Evolutionary conservation across 306 rosid species (phyloP), one percentile per base, ranked within the genome.

Genomic region (apple (Malus domestica)): DNA sequence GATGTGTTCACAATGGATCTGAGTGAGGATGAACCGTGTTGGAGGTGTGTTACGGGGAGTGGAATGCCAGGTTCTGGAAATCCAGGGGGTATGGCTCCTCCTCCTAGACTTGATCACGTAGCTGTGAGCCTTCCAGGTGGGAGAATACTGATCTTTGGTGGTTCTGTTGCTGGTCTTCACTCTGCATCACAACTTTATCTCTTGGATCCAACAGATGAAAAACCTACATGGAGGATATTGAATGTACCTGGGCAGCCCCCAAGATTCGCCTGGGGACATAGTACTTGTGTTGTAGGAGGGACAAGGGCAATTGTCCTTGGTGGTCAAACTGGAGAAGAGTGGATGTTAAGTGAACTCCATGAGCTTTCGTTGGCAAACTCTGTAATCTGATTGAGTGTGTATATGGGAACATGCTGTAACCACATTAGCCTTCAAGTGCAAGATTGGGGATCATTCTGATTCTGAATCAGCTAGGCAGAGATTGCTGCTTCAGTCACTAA

Each of bases 141-240:
- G 73, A 90, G 99, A 88, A 92, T 96, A 76, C 88, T 96, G 77
- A 90, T 96, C 64, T 96, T 96, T 68, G 99, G 99, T 30, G 99
- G 99, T 78, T 96, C 99, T 35, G 99, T 96, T 67, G 99, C 99
- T 15, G 99, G 99, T 79, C 99, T 96, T 81, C 98, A 96, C 90
- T 96, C 99, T 42, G 93, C 99, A 55, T 96, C 99, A 15, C 98
- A 96, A 83, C 99, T 96, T 71, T 96, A 90, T 85, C 88, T 92
- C 73, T 86, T 96, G 60, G 99, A 96, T 71, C 99, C 99, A 54
- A 90, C 98, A 0, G 98, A 96, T 62, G 99, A 92, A 85, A 96
- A 92, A 83, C 99, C 99, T 67, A 92, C 99, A 6, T 96, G 99
- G 99, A 92, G 99, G 79, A 81, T 96, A 82, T 80, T 96, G 67